Evolutionary conservation across 306 rosid species (phyloP).

Genomic region (Pyrus communis): DNA sequence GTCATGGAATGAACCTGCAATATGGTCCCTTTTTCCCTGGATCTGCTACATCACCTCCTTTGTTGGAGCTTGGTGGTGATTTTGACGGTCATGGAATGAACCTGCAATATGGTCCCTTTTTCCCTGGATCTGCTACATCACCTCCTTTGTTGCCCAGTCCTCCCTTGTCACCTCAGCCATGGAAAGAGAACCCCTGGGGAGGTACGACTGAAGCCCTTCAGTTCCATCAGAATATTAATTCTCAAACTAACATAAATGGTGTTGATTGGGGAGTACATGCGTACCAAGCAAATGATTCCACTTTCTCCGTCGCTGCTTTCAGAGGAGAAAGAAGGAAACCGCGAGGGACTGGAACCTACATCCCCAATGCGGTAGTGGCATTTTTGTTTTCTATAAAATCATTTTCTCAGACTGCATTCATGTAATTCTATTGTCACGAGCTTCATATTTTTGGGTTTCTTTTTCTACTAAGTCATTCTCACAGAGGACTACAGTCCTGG

Average conservation of each 20-base stretch:
- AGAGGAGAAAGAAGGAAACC: constrained; percentile 55
- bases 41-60: constrained; percentile 29
- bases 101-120: constrained; percentile 45
- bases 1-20: constrained; percentile 45
- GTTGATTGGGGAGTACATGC: constrained; percentile 31
- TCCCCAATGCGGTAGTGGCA: constrained; percentile 57
- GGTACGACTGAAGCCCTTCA: constrained; percentile 27
- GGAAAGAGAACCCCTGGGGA: constrained; percentile 48
- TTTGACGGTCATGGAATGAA: constrained; percentile 49
- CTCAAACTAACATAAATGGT: constrained; percentile 40
- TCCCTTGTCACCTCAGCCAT: constrained; percentile 46
- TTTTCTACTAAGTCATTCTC: constrained; percentile 6
- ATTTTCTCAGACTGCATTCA: neutral
- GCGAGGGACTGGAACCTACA: constrained; percentile 71
- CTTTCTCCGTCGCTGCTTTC: constrained; percentile 27
- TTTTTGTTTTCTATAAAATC: neutral
- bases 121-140: constrained; percentile 38
- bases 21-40: constrained; percentile 45
- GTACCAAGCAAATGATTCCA: constrained; percentile 35
- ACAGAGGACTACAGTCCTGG: neutral
- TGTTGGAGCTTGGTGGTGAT: constrained; percentile 74
- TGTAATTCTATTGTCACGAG: neutral
- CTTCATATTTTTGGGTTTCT: neutral
- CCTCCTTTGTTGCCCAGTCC: constrained; percentile 42
- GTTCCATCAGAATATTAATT: constrained; percentile 33